Percentiles rank a stretch among this genome's conserved stretches.
These are phyloP conservation scores for Naganishia vishniacii DNA, from an alignment of 768 basidiomycete genomes.

Conservation along the genomic window DNA sequence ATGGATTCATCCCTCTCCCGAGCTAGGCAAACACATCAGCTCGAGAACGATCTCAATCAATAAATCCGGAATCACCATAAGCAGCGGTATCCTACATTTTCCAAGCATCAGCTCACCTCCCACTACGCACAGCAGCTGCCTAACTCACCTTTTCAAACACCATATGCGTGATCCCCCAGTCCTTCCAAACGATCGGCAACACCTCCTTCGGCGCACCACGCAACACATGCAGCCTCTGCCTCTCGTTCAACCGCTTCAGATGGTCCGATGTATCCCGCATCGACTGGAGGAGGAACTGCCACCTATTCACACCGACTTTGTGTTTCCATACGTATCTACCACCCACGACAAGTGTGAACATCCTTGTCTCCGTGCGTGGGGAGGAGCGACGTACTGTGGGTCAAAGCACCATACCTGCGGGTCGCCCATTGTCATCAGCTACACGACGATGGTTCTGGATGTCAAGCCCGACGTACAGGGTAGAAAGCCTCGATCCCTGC, in stretches of 20 bases:
- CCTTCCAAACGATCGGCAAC: slow-evolving; percentile 40
- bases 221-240: slow-evolving; percentile 46
- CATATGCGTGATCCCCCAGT: slow-evolving; percentile 50
- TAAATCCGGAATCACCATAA: not conserved
- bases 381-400: slow-evolving; percentile 29
- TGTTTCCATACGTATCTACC: slow-evolving; percentile 42
- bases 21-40: not conserved
- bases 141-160: slow-evolving; percentile 43
- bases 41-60: not conserved
- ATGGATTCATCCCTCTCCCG: slow-evolving; percentile 41
- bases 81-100: slow-evolving; percentile 20
- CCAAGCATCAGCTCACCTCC: not conserved
- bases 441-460: too few relatives aligned
- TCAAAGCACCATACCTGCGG: slow-evolving; percentile 42
- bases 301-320: slow-evolving; percentile 47
- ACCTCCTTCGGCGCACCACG: slow-evolving; percentile 45
- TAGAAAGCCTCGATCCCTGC: slow-evolving; percentile 36
- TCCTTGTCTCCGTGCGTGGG: too few relatives aligned
- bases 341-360: too few relatives aligned
- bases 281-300: slow-evolving; percentile 40
- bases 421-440: not conserved
- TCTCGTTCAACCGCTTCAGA: slow-evolving; percentile 40
- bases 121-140: not conserved
- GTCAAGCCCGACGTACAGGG: slow-evolving; percentile 26
- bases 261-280: slow-evolving; percentile 42